These are phyloP conservation scores for Colletotrichum aenigma DNA, from an alignment of 2,329 filamentous ascomycete genomes.

Conservation along the genomic window DNA sequence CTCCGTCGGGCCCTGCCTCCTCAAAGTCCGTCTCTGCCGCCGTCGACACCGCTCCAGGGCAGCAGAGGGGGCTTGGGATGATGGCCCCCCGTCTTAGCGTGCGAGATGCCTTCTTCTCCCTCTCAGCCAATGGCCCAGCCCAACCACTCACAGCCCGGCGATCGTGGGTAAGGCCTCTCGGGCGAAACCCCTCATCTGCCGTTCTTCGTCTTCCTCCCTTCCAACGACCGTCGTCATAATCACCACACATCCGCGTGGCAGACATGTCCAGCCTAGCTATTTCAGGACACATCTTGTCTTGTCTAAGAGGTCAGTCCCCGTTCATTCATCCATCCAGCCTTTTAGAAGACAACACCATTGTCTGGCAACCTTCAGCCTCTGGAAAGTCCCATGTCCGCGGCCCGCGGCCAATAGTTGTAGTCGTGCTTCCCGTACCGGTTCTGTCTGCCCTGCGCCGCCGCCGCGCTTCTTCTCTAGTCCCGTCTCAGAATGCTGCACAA, in stretches of 20 bases:
- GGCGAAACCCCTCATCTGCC: slow-evolving; percentile 6
- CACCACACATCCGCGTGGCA: not conserved
- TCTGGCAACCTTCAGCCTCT: not conserved
- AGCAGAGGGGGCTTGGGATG: not conserved
- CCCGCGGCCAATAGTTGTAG: not conserved
- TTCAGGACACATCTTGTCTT: not conserved
- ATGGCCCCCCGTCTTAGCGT: not conserved
- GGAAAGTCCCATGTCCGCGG: not conserved
- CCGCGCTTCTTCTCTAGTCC: not conserved
- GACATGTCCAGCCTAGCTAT: not conserved
- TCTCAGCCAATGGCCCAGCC: not conserved
- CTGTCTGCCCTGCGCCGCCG: not conserved
- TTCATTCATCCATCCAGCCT: not conserved
- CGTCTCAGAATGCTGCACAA: not conserved
- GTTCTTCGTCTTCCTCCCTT: not conserved
- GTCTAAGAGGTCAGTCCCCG: not conserved
- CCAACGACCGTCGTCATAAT: not conserved
- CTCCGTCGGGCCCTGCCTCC: not conserved
- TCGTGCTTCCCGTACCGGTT: not conserved
- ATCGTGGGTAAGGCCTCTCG: slow-evolving; percentile 18
- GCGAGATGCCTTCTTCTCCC: not conserved
- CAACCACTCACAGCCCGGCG: slow-evolving; percentile 2
- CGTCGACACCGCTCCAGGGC: not conserved
- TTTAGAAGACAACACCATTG: not conserved
- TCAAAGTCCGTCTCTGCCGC: not conserved